These are phyloP conservation scores for Monilinia polystroma DNA, from an alignment of 2,329 filamentous ascomycete genomes.

Conservation along the genomic window DNA sequence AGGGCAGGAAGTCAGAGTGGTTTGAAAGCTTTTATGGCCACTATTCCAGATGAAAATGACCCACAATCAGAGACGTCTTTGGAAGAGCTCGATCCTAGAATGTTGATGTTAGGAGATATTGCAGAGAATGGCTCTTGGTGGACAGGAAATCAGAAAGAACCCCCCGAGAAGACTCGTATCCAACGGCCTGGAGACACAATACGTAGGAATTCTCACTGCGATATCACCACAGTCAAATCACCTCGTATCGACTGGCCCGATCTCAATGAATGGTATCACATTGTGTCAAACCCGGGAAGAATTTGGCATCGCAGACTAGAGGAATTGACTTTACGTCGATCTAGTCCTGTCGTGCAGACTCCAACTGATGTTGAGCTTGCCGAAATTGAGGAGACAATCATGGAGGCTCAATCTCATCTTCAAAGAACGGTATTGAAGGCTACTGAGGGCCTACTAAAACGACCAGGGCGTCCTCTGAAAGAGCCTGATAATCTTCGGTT, in stretches of 20 bases:
- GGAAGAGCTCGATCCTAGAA: conserved; percentile 70
- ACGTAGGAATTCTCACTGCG: conserved; percentile 26
- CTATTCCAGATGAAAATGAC: conserved; percentile 38
- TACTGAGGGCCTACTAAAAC: conserved; percentile 75
- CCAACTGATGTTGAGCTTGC: conserved; percentile 37
- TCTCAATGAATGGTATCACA: conserved; percentile 71
- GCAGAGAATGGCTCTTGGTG: conserved; percentile 83
- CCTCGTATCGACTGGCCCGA: conserved; percentile 75
- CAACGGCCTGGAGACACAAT: conserved; percentile 32
- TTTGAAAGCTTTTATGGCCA: conserved; percentile 30
- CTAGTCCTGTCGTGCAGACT: conserved; percentile 26
- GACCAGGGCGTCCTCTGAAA: conserved; percentile 68
- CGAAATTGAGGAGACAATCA: conserved; percentile 52
- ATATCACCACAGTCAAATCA: conserved; percentile 56
- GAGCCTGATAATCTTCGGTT: conserved; percentile 72
- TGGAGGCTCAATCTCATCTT: conserved; percentile 65
- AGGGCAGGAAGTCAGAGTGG: conserved; percentile 36
- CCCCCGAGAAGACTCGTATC: conserved; percentile 39
- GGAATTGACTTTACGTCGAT: conserved; percentile 45
- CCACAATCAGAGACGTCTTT: conserved; percentile 40
- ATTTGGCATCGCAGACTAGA: conserved; percentile 63
- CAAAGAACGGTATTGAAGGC: conserved; percentile 72
- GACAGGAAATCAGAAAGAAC: conserved; percentile 58
- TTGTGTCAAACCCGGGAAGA: conserved; percentile 65
- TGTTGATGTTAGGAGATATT: conserved; percentile 70